A percentile compares a stretch with the other conserved stretches of the same genome.
phyloP scores from a whole-genome alignment of 306 rosid genomes.

The Fagus sylvatica region DNA sequence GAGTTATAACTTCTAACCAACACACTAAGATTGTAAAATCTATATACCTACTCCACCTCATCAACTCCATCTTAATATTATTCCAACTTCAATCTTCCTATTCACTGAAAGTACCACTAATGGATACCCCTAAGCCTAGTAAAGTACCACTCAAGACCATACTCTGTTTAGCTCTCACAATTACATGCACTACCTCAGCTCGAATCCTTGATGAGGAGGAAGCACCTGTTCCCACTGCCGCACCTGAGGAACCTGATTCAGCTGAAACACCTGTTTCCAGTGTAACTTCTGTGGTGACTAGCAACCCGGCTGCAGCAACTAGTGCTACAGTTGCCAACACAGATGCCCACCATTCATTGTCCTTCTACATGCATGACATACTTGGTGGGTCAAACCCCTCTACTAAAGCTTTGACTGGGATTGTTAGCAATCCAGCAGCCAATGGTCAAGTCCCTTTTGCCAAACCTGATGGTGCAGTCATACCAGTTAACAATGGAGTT shows the following conservation, averaged over 20 bases:
- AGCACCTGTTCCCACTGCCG: neutral
- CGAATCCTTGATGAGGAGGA: constrained; percentile 38
- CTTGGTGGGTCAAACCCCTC: constrained; percentile 82
- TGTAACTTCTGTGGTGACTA: constrained; percentile 25
- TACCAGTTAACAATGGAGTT: constrained; percentile 54
- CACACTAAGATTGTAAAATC: constrained; percentile 22
- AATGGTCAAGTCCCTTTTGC: constrained; percentile 83
- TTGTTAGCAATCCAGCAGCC: constrained; percentile 68
- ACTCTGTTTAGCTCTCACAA: constrained; percentile 31
- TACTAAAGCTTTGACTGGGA: constrained; percentile 71
- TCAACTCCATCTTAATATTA: constrained; percentile 41
- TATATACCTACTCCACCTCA: constrained; percentile 45
- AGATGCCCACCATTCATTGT: constrained; percentile 29
- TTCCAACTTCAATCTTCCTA: neutral
- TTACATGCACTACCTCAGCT: constrained; percentile 23
- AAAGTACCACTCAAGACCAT: constrained; percentile 21
- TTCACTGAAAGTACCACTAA: neutral
- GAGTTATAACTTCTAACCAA: constrained; percentile 27
- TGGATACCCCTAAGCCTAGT: constrained; percentile 29
- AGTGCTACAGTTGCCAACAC: constrained; percentile 6
- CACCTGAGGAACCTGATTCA: constrained; percentile 12
- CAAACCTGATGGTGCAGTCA: constrained; percentile 80
- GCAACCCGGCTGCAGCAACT: constrained; percentile 22
- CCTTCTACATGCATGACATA: constrained; percentile 82
- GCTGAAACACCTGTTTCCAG: constrained; percentile 27